These are phyloP conservation scores for Pyrenophora tritici-repentis DNA, from an alignment of 2,329 filamentous ascomycete genomes.

Conservation along the genomic window DNA sequence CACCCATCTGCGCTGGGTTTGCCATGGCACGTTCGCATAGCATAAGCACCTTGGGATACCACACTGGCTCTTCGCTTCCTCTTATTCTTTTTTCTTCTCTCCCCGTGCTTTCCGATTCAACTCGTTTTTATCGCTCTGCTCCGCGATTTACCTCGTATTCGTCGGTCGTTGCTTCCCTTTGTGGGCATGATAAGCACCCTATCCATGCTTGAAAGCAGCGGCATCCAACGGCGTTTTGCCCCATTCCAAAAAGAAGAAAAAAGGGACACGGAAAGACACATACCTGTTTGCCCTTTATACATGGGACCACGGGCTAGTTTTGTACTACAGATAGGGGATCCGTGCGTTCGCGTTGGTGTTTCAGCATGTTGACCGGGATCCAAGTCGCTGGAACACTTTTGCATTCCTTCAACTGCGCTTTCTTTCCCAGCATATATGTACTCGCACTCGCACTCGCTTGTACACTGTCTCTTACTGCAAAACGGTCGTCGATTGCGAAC, in stretches of 20 bases:
- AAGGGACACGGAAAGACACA: no score
- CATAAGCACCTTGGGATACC: background rate
- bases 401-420: no score
- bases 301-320: background rate
- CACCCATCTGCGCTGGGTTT: no score
- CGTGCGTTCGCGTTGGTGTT: constrained; percentile 16
- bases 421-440: no score
- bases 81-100: background rate
- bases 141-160: background rate
- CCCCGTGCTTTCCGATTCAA: no score
- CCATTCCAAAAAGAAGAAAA: no score
- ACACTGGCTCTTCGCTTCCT: background rate
- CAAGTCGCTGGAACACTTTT: background rate
- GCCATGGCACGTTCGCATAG: background rate
- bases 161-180: background rate
- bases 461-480: no score
- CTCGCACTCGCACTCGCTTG: no score
- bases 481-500: no score
- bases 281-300: no score
- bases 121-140: background rate
- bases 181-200: background rate
- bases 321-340: constrained; percentile 4
- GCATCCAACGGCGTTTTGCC: no score
- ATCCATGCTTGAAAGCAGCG: background rate
- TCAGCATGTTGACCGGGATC: constrained; percentile 4